A percentile compares a stretch with the other conserved stretches of the same genome.
Conservation (phyloP, 768 basidiomycete genomes). For the Tylopilus balloui region DNA sequence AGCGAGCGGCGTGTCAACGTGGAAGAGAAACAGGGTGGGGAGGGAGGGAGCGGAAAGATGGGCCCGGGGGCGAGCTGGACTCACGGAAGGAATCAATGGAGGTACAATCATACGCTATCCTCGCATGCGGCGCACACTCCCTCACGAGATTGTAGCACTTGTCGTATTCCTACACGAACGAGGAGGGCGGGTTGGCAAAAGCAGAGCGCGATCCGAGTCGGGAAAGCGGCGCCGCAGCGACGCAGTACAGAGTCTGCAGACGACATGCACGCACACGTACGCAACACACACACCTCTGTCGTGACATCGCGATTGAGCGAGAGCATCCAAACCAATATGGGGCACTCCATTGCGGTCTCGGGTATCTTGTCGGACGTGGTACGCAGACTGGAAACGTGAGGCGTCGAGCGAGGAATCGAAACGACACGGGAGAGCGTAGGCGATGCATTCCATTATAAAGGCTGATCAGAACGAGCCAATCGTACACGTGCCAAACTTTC, state of each 20-base stretch:
- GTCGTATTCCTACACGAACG: constrained; percentile 60
- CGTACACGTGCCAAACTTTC: constrained; percentile 24
- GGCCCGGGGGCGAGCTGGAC: constrained; percentile 26
- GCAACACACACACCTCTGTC: constrained; percentile 44
- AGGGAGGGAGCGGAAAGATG: background rate
- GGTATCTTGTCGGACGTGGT: background rate
- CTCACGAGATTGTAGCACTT: constrained; percentile 56
- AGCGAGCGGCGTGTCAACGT: background rate
- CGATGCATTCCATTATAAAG: constrained; percentile 30
- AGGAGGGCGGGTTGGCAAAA: background rate
- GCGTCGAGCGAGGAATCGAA: background rate
- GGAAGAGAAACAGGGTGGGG: background rate
- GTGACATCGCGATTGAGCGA: constrained; percentile 72
- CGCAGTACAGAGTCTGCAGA: background rate
- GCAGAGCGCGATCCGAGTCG: background rate
- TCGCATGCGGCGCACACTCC: constrained; percentile 56
- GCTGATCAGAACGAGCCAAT: constrained; percentile 24
- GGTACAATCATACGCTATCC: constrained; percentile 49
- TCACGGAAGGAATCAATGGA: constrained; percentile 65
- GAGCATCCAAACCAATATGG: constrained; percentile 78
- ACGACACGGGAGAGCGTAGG: background rate
- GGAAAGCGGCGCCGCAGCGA: constrained; percentile 6
- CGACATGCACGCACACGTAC: background rate
- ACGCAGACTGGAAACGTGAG: background rate
- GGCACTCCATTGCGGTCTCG: constrained; percentile 44